Conservation (phyloP, 2,329 filamentous ascomycete species). For the Fusarium sp. region DNA sequence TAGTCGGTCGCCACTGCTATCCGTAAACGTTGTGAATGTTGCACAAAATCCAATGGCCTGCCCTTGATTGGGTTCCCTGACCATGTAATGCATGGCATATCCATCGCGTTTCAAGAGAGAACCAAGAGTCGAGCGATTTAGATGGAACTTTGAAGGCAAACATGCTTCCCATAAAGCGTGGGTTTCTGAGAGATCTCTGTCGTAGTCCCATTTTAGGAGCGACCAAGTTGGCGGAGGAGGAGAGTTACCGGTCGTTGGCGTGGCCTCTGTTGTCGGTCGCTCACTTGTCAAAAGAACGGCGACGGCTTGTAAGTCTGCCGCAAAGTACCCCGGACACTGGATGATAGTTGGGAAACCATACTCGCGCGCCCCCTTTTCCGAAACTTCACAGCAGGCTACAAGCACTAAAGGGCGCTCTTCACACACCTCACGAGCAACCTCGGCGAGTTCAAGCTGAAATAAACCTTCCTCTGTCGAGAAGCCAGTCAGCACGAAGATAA, state of each 20-base stretch:
- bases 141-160: constrained; percentile 54
- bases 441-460: constrained; percentile 62
- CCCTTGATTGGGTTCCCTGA: constrained; percentile 54
- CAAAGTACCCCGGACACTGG: constrained; percentile 58
- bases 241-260: constrained; percentile 17
- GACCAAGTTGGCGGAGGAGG: constrained; percentile 51
- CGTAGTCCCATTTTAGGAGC: constrained; percentile 51
- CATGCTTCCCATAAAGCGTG: constrained; percentile 59
- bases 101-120: constrained; percentile 62
- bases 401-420: constrained; percentile 62
- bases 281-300: constrained; percentile 63
- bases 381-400: constrained; percentile 59
- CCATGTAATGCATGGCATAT: constrained; percentile 66
- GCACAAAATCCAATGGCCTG: constrained; percentile 66
- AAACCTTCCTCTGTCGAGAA: constrained; percentile 56
- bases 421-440: constrained; percentile 53
- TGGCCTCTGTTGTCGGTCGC: not conserved
- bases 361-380: constrained; percentile 51
- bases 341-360: constrained; percentile 62
- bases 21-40: constrained; percentile 66
- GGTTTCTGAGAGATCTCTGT: constrained; percentile 52
- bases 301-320: constrained; percentile 57
- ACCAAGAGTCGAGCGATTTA: constrained; percentile 54
- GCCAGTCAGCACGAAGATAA: constrained; percentile 69
- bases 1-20: constrained; percentile 60